Base-by-base conservation (phyloP, 345 rosid genomes). In the Eucalyptus pauciflora region DNA sequence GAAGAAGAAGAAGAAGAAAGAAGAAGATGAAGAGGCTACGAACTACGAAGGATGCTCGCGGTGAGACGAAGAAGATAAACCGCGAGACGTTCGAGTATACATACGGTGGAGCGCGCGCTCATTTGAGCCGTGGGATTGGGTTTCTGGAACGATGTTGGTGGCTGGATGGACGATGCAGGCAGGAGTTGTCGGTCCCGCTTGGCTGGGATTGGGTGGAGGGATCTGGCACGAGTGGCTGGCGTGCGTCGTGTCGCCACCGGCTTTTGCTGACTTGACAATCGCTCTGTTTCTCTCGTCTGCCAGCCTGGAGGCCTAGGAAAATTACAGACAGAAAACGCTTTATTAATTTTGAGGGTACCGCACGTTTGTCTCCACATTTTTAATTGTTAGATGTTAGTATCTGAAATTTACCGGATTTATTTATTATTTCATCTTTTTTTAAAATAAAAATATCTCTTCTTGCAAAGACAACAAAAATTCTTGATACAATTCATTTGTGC, bases 1-100 rank as follows among this genome's bases (percentile, higher is more conserved):
- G 88, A 52, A 37, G 80, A 7, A 86, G 86, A 69, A 88, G 50
- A 33, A 51, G 54, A 52, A 51, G 20, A 54, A 64, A 54, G 46
- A 1, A 86, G 87, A 76, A 88, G 51, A 27, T 52, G 10, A 52
- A 88, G 76, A 62, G 33, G 33, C 14, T 25, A 52, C 58, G 58
- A 29, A 56, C 62, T 56, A 56, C 33, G 37, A 45, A 71, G n/a
- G 50, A 20, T 17, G 45, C 43, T 50, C 15, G 4, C 87, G 7
- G 86, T 48, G 62, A 52, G 52, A 71, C 41, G 49, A 86, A 87
- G 85, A 51, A 89, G 90, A 80, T 14, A 67, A 88, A 56, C 89
- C 87, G 62, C 89, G 85, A 46, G 60, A 79, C n/a, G n/a, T 29
- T 56, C 20, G 49, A 50, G 86, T 10, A 37, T 76, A 18, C 10